Evolutionary conservation across 202 grass and related monocot genomes (phyloP).

Genomic region (Carex sylvatica): DNA sequence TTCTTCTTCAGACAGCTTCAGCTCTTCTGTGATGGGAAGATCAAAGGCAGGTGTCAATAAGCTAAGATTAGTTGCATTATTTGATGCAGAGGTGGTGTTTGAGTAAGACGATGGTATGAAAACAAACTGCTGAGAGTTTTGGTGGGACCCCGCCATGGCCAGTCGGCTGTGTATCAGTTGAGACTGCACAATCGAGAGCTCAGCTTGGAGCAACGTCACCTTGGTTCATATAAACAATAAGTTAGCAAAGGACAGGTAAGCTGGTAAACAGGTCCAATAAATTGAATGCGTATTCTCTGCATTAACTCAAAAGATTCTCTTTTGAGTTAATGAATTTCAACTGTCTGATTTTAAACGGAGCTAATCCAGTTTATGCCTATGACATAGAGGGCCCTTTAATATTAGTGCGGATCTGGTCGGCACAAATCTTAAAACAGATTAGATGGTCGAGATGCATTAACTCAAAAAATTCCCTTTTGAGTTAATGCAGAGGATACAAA

Average conservation of each 20-base stretch:
- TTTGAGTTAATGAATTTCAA: no score
- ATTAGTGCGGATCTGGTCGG: no score
- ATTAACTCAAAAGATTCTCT: no score
- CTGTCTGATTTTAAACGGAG: no score
- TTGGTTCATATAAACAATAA: constrained; percentile 23
- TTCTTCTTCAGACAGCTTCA: constrained; percentile 26
- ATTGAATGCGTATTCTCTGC: neutral
- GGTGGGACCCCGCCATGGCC: constrained; percentile 33
- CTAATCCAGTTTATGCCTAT: no score
- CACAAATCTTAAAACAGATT: no score
- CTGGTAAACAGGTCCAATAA: neutral
- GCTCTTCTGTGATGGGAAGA: constrained; percentile 16
- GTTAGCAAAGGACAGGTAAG: neutral
- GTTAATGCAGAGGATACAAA: no score
- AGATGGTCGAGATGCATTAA: no score
- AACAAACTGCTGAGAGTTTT: constrained; percentile 35
- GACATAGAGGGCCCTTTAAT: no score
- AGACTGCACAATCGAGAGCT: constrained; percentile 58
- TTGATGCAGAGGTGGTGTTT: constrained; percentile 53
- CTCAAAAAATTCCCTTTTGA: no score
- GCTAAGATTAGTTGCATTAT: constrained; percentile 51
- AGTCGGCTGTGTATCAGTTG: constrained; percentile 65
- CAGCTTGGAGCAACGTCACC: constrained; percentile 64
- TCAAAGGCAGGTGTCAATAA: constrained; percentile 34
- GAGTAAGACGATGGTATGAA: constrained; percentile 50